Percentiles rank a stretch among this genome's conserved stretches.
phyloP scores from a whole-genome alignment of 2,329 filamentous ascomycete genomes.

The Cryphonectria nitschkei region DNA sequence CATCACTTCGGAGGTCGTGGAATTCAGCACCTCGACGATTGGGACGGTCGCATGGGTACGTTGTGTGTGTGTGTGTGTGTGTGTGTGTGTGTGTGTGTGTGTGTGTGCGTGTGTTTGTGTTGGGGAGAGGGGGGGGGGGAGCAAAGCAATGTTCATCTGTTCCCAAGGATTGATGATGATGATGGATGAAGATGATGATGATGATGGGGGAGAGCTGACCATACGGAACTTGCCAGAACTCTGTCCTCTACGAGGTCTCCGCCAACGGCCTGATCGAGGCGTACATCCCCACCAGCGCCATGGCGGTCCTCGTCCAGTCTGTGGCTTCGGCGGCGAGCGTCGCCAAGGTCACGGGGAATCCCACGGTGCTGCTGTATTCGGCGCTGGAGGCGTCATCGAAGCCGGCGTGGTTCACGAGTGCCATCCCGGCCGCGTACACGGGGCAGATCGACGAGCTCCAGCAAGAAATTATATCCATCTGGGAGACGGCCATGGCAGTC shows the following conservation, averaged over 20 bases:
- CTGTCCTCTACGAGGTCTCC: neutral
- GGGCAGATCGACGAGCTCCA: slow-evolving; percentile 1
- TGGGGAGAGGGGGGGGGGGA: too few relatives aligned
- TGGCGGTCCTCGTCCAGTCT: slow-evolving; percentile 4
- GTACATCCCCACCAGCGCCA: neutral
- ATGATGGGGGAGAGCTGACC: too few relatives aligned
- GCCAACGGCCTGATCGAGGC: neutral
- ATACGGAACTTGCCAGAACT: too few relatives aligned
- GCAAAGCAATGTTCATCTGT: too few relatives aligned
- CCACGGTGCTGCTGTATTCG: slow-evolving; percentile 12
- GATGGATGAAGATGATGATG: too few relatives aligned
- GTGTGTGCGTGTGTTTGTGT: too few relatives aligned
- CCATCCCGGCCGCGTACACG: neutral
- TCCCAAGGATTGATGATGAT: too few relatives aligned
- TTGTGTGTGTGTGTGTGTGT: too few relatives aligned
- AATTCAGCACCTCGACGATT: too few relatives aligned
- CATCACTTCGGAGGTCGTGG: too few relatives aligned
- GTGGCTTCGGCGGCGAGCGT: slow-evolving; percentile 8
- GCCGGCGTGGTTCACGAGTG: slow-evolving; percentile 16
- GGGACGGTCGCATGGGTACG: too few relatives aligned
- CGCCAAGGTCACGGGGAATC: slow-evolving; percentile 7
- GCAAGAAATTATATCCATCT: neutral
- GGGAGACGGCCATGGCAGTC: neutral
- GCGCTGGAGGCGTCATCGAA: slow-evolving; percentile 3
- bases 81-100: too few relatives aligned